Percentiles rank a stretch among this genome's conserved stretches.
These are phyloP conservation scores for Diaporthe amygdali DNA, from an alignment of 2,329 filamentous ascomycete genomes.

Conservation along the genomic window DNA sequence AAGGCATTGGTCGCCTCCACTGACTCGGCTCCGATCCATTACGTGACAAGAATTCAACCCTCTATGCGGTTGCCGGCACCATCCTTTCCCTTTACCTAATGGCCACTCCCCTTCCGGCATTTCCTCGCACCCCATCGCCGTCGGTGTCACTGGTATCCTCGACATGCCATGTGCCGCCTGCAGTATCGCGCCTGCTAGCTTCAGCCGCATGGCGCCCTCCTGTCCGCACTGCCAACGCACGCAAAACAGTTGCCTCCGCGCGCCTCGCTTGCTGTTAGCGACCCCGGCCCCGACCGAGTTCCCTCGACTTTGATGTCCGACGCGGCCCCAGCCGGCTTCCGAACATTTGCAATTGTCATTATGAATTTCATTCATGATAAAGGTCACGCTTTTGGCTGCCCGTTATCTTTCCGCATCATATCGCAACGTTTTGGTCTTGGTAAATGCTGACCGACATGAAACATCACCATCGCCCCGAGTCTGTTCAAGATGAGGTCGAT, in stretches of 20 bases:
- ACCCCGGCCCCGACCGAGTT: slow-evolving; percentile 14
- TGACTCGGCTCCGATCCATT: slow-evolving; percentile 48
- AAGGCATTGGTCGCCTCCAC: slow-evolving; percentile 24
- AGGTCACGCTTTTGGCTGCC: slow-evolving; percentile 31
- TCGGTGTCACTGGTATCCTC: slow-evolving; percentile 16
- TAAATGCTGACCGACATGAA: slow-evolving; percentile 17
- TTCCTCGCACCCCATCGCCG: slow-evolving; percentile 18
- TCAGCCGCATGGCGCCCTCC: slow-evolving; percentile 23
- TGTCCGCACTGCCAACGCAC: not conserved
- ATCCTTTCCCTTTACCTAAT: slow-evolving; percentile 56
- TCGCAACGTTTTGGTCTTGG: not conserved
- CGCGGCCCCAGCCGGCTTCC: slow-evolving; percentile 11
- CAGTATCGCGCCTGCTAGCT: slow-evolving; percentile 19
- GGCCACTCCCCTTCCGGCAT: slow-evolving; percentile 33
- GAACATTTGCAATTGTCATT: slow-evolving; percentile 36
- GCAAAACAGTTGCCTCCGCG: slow-evolving; percentile 20
- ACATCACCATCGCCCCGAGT: slow-evolving; percentile 21
- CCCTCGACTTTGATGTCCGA: not conserved
- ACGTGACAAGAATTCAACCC: slow-evolving; percentile 51
- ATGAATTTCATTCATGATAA: slow-evolving; percentile 41
- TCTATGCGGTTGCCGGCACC: slow-evolving; percentile 35
- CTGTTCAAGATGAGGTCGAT: slow-evolving; percentile 12
- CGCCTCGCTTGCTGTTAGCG: slow-evolving; percentile 19
- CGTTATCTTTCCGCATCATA: slow-evolving; percentile 26
- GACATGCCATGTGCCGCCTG: slow-evolving; percentile 23